Evolutionary conservation across 192 early-diverging fungal genomes (phyloP).

Genomic region (Phycomyces blakesleeanus): DNA sequence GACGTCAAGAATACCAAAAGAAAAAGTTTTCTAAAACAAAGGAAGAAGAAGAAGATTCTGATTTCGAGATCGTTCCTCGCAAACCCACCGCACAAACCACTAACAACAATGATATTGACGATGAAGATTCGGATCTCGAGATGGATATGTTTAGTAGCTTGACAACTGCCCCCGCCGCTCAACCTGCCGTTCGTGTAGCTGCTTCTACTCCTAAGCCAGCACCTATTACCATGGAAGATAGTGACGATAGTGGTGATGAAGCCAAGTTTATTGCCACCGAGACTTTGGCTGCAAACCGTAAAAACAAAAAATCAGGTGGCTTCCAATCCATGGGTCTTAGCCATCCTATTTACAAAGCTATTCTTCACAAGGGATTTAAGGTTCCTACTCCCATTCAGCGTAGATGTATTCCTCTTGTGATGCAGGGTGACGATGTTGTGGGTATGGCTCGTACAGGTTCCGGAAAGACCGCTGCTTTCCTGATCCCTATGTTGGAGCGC

Average conservation of each 20-base stretch:
- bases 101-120: slow-evolving; percentile 4
- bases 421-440: slow-evolving; percentile 91
- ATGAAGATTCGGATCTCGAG: slow-evolving; percentile 22
- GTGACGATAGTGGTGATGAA: slow-evolving; percentile 9
- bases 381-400: slow-evolving; percentile 99
- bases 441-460: slow-evolving; percentile 98
- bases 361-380: slow-evolving; percentile 92
- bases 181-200: slow-evolving; percentile 1
- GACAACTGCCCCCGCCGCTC: not conserved
- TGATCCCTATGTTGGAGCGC: slow-evolving; percentile 84
- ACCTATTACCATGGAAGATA: slow-evolving; percentile 15
- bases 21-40: not conserved
- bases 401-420: slow-evolving; percentile 87
- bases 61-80: slow-evolving; percentile 35
- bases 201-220: slow-evolving; percentile 4
- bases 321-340: slow-evolving; percentile 97
- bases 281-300: slow-evolving; percentile 73
- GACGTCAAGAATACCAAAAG: slow-evolving; percentile 20
- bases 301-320: slow-evolving; percentile 94
- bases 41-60: slow-evolving; percentile 31
- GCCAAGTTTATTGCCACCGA: slow-evolving; percentile 42
- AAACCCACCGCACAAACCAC: not conserved
- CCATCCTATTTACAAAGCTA: slow-evolving; percentile 76
- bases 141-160: slow-evolving; percentile 35
- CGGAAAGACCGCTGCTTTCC: slow-evolving; percentile 84